Evolutionary conservation across 129 eudicot genomes (phyloP), one percentile per base, ranked within the genome.

Genomic region (Heracleum sosnowskyi): DNA sequence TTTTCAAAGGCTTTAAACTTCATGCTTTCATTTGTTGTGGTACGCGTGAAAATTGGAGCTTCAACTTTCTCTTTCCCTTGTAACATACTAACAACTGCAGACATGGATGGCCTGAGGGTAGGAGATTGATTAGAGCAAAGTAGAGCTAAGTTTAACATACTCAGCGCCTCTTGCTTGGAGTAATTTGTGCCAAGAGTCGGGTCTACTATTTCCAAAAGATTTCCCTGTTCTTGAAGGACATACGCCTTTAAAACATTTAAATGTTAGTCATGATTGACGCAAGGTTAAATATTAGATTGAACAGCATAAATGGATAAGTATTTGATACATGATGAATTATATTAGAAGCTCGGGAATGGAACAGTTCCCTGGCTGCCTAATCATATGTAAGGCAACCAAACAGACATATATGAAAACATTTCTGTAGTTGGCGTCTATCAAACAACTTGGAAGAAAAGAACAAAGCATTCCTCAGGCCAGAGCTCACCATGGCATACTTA

Each of bases 101-200:
- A 91, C 98, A 93, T 93, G 46, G 90, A 71, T 20, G 98, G 98
- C 64, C 98, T 86, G 2, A 93, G 91, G 33, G 92, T 79, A 4
- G 95, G 98, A 81, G 97, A 93, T 35, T 90, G 95, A 72, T 89
- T 93, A 24, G 97, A 83, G 83, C 98, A 93, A 72, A 91, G 42
- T 33, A 93, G 84, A 28, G 93, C 86, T 76, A 93, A 10, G 79
- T 89, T 89, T 62, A 93, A 62, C 90, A 93, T 89, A 17, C 78
- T 80, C 88, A 80, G 46, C 16, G 94, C 97, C 82, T 93, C 98
- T 4, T 89, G 79, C 73, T 86, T 47, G 3, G 88, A 80, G 87
- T 86, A 93, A 62, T 83, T 83, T 62, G 87, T 77, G 31, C 85
- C 86, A 26, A 93, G 91, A 77, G 29, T 41, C 1, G 95, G 91